Evolutionary conservation across 352 stramenopile species (phyloP).

Genomic region (Peronospora tabacina): DNA sequence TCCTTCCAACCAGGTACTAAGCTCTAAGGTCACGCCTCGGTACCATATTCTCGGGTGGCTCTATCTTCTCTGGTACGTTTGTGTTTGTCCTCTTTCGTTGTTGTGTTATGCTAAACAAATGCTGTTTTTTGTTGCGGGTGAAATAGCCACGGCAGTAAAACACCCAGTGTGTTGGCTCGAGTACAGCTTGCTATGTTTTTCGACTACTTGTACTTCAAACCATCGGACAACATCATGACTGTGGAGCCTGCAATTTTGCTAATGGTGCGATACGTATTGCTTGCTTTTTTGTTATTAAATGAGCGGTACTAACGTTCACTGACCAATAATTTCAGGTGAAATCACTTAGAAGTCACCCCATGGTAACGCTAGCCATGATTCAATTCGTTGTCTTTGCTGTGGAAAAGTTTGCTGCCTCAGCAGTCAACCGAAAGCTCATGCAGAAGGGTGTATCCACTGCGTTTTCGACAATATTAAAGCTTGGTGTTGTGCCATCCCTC

Average conservation of each 20-base stretch:
- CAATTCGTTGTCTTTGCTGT: constrained; percentile 82
- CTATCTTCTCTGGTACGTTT: constrained; percentile 69
- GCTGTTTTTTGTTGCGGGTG: background rate
- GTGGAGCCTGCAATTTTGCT: constrained; percentile 78
- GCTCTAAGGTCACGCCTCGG: constrained; percentile 75
- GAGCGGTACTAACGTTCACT: constrained; percentile 7
- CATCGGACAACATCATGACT: constrained; percentile 74
- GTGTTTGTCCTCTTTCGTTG: background rate
- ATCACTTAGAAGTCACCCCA: constrained; percentile 78
- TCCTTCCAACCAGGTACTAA: constrained; percentile 72
- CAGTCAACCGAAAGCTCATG: constrained; percentile 67
- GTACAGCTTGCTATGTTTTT: constrained; percentile 85
- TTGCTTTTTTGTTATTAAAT: background rate
- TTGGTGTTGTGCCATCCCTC: constrained; percentile 66
- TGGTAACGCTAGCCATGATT: constrained; percentile 77
- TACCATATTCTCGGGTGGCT: constrained; percentile 84
- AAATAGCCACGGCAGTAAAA: constrained; percentile 53
- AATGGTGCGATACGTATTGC: constrained; percentile 39
- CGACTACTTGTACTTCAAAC: constrained; percentile 82
- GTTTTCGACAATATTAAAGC: constrained; percentile 64
- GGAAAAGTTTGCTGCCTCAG: constrained; percentile 75
- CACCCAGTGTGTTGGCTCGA: constrained; percentile 51
- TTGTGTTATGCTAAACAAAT: background rate
- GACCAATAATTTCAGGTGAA: constrained; percentile 42
- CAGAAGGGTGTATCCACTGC: constrained; percentile 77